These are phyloP conservation scores for Cucurbita moschata DNA, from an alignment of 306 rosid genomes.

Conservation along the genomic window DNA sequence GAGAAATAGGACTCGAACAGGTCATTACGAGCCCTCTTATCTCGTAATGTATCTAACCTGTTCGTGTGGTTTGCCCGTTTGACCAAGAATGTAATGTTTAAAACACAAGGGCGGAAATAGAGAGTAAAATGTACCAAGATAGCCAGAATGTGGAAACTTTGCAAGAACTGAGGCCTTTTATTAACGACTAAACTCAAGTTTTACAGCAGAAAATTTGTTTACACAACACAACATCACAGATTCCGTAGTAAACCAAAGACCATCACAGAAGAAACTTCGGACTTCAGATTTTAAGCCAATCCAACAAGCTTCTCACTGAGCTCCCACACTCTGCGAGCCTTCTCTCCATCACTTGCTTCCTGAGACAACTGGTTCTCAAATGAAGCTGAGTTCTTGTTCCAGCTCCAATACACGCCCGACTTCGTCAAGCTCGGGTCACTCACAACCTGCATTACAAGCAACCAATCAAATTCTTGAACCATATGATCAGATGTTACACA, in stretches of 20 bases:
- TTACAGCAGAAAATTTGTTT: constrained; percentile 26
- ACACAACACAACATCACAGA: constrained; percentile 11
- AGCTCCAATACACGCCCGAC: constrained; percentile 99
- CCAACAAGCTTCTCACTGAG: constrained; percentile 92
- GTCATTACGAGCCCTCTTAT: no score
- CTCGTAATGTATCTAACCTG: no score
- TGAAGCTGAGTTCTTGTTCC: constrained; percentile 87
- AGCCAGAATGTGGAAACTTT: constrained; percentile 6
- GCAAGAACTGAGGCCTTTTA: constrained; percentile 25
- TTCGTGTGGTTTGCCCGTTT: no score
- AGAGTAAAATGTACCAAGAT: not conserved
- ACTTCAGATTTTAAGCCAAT: constrained; percentile 31
- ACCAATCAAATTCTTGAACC: constrained; percentile 9
- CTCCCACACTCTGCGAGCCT: constrained; percentile 93
- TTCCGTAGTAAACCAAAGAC: no score
- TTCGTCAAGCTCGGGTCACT: constrained; percentile 88
- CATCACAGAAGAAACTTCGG: no score
- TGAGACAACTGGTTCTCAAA: constrained; percentile 82
- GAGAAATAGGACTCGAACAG: no score
- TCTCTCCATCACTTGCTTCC: constrained; percentile 75
- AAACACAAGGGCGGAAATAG: no score
- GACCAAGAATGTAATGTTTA: no score
- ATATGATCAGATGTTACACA: not conserved
- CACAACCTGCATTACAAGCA: constrained; percentile 51
- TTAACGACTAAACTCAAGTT: constrained; percentile 17